Evolutionary conservation across 768 basidiomycete genomes (phyloP).

Genomic region (Auricularia auricula-judae): DNA sequence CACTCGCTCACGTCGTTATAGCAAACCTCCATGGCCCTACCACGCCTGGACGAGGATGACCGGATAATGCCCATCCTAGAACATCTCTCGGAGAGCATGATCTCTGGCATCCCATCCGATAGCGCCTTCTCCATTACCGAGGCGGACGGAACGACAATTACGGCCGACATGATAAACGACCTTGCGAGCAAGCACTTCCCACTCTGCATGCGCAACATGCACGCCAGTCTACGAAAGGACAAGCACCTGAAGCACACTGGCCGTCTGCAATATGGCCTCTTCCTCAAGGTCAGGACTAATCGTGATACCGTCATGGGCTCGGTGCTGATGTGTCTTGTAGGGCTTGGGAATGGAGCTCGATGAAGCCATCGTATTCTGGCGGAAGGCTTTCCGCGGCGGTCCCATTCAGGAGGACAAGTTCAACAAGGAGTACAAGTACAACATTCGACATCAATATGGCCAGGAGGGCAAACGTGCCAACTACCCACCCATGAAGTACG

Average conservation of each 20-base stretch:
- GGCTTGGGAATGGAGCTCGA: constrained; percentile 88
- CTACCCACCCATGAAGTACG: constrained; percentile 83
- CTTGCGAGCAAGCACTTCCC: constrained; percentile 86
- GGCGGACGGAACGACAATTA: constrained; percentile 55
- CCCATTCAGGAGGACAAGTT: constrained; percentile 85
- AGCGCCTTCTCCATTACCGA: constrained; percentile 34
- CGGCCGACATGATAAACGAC: constrained; percentile 89
- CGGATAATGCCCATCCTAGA: constrained; percentile 81
- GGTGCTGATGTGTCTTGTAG: constrained; percentile 27
- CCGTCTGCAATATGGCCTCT: constrained; percentile 82
- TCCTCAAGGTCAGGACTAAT: constrained; percentile 64
- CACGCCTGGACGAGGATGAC: constrained; percentile 88
- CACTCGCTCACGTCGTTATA: constrained; percentile 19
- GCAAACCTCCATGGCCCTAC: constrained; percentile 77
- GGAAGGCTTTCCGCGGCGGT: constrained; percentile 57
- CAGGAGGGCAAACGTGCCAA: constrained; percentile 91
- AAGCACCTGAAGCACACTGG: constrained; percentile 90
- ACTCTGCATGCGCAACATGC: constrained; percentile 86
- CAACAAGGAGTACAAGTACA: constrained; percentile 96
- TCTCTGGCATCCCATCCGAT: constrained; percentile 80
- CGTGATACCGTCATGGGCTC: background rate
- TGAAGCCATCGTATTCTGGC: constrained; percentile 89
- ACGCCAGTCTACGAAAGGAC: constrained; percentile 64
- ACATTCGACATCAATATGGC: constrained; percentile 91
- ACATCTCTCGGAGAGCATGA: constrained; percentile 88